Conservation (phyloP, 2,329 filamentous ascomycete genomes). For the Aspergillus chevalieri region DNA sequence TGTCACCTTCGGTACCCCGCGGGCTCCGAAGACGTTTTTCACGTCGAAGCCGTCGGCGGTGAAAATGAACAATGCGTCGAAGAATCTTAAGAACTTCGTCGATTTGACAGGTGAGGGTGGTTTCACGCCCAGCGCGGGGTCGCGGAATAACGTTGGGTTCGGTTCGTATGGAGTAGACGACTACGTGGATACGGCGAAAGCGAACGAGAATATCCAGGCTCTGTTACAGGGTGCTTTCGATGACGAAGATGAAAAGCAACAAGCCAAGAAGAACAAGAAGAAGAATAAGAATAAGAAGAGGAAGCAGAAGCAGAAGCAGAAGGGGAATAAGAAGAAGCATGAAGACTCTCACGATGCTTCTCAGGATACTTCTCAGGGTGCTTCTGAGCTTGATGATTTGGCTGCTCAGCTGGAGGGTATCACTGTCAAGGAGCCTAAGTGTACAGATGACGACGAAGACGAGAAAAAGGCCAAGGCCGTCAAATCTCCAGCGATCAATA, state of each 20-base stretch:
- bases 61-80: constrained; percentile 35
- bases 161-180: constrained; percentile 50
- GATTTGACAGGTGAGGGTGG: constrained; percentile 45
- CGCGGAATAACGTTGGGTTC: constrained; percentile 45
- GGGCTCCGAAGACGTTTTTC: constrained; percentile 48
- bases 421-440: constrained; percentile 29
- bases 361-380: constrained; percentile 11
- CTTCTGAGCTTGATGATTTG: constrained; percentile 36
- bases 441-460: constrained; percentile 28
- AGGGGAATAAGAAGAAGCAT: constrained; percentile 16
- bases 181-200: constrained; percentile 44
- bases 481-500: not conserved
- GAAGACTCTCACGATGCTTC: constrained; percentile 6
- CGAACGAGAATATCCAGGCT: constrained; percentile 49
- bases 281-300: constrained; percentile 32
- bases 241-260: constrained; percentile 39
- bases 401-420: constrained; percentile 39
- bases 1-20: constrained; percentile 41
- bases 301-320: constrained; percentile 6
- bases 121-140: constrained; percentile 44
- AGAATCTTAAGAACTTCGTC: constrained; percentile 42
- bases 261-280: constrained; percentile 35
- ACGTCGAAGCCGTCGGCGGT: constrained; percentile 43
- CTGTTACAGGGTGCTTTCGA: constrained; percentile 47
- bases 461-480: constrained; percentile 15